Evolutionary conservation across 208 protist species (phyloP).

Genomic region (Perkinsela sp.): DNA sequence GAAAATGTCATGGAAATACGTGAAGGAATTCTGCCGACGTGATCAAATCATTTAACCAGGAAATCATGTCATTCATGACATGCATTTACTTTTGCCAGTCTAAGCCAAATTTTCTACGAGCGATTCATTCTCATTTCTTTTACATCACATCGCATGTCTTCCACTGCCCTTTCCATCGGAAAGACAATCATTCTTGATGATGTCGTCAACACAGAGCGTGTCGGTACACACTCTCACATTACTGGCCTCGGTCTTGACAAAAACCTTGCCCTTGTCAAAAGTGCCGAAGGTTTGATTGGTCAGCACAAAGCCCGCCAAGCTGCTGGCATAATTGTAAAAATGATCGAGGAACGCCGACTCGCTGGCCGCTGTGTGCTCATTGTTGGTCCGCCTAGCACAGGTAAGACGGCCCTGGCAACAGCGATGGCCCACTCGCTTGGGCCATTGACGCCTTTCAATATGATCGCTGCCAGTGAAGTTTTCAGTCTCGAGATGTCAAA

Average conservation of each 20-base stretch:
- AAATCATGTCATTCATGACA: no score
- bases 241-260: slow-evolving; percentile 95
- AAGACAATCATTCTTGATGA: slow-evolving; percentile 16
- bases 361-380: slow-evolving; percentile 95
- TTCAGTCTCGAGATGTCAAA: slow-evolving; percentile 99
- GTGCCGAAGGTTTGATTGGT: slow-evolving; percentile 93
- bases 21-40: no score
- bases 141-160: no score
- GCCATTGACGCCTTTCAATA: slow-evolving; percentile 91
- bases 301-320: slow-evolving; percentile 71
- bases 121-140: no score
- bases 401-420: slow-evolving; percentile 98
- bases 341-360: slow-evolving; percentile 96
- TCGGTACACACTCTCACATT: slow-evolving; percentile 98
- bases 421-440: slow-evolving; percentile 92
- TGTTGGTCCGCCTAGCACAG: slow-evolving; percentile 80
- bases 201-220: slow-evolving; percentile 80
- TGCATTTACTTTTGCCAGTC: no score
- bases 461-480: slow-evolving; percentile 94
- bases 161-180: no score
- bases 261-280: slow-evolving; percentile 65
- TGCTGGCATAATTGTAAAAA: slow-evolving; percentile 70
- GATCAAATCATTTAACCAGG: no score
- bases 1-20: no score
- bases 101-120: no score